phyloP scores from a whole-genome alignment of 2,329 filamentous ascomycete genomes.

The Microsporum canis region DNA sequence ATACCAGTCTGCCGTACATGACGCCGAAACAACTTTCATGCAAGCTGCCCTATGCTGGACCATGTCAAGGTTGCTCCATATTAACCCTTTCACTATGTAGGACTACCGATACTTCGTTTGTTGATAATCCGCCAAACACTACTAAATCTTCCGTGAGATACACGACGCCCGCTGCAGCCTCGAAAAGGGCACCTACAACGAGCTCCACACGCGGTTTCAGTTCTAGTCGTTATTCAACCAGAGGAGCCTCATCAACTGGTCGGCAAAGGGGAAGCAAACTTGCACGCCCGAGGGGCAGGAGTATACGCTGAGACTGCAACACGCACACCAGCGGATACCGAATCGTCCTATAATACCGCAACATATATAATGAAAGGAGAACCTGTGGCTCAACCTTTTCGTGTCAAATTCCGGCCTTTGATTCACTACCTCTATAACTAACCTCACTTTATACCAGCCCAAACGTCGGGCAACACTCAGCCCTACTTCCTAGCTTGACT shows the following conservation, averaged over 20 bases:
- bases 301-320: constrained; percentile 22
- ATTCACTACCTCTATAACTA: too few species aligned
- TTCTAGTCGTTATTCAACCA: constrained; percentile 27
- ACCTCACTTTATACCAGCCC: too few species aligned
- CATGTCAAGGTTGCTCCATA: constrained; percentile 59
- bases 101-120: constrained; percentile 84
- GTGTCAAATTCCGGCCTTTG: too few species aligned
- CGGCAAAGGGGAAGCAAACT: constrained; percentile 24
- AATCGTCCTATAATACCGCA: not conserved
- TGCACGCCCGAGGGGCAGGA: constrained; percentile 28
- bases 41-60: constrained; percentile 31
- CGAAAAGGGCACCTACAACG: constrained; percentile 17
- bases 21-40: constrained; percentile 75
- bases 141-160: constrained; percentile 35
- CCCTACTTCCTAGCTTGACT: too few species aligned
- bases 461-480: too few species aligned
- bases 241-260: constrained; percentile 21
- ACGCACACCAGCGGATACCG: not conserved
- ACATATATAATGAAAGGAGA: too few species aligned
- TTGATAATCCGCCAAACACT: constrained; percentile 63
- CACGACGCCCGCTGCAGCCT: constrained; percentile 18
- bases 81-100: constrained; percentile 67
- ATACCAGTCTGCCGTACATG: constrained; percentile 26
- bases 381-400: too few species aligned
- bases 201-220: constrained; percentile 20